Conservation (phyloP, 1,284 basidiomycete genomes). For the Stygiomarasmius scandens region DNA sequence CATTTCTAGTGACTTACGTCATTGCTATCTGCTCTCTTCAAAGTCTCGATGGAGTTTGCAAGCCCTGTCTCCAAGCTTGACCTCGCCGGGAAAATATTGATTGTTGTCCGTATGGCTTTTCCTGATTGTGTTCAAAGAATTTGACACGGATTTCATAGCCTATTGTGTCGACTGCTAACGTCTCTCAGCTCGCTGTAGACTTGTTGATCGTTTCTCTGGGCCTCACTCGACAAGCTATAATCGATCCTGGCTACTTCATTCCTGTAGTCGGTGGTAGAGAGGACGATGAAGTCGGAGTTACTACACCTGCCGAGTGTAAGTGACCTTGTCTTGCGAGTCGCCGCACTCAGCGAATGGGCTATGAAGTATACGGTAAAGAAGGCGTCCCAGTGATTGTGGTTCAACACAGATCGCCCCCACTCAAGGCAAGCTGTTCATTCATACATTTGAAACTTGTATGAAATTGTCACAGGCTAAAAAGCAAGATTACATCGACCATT, state of each 20-base stretch:
- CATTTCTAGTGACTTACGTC: background rate
- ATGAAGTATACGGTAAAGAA: constrained; percentile 63
- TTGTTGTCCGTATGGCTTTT: constrained; percentile 46
- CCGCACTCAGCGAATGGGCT: background rate
- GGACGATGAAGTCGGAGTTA: constrained; percentile 57
- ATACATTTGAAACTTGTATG: background rate
- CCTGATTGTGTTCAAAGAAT: constrained; percentile 5
- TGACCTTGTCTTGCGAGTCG: constrained; percentile 11
- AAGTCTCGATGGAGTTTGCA: constrained; percentile 40
- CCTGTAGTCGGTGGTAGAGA: constrained; percentile 72
- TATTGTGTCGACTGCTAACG: constrained; percentile 78
- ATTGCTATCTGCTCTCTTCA: background rate
- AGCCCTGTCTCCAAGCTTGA: constrained; percentile 33
- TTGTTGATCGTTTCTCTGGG: constrained; percentile 68
- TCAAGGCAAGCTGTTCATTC: constrained; percentile 54
- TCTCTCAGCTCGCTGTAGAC: constrained; percentile 76
- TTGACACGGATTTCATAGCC: constrained; percentile 52
- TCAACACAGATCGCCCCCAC: constrained; percentile 76
- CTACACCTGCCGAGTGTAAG: constrained; percentile 76
- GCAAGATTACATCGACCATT: constrained; percentile 60
- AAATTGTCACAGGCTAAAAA: constrained; percentile 56
- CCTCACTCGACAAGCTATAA: constrained; percentile 60
- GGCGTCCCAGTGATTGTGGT: constrained; percentile 55
- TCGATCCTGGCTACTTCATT: constrained; percentile 63
- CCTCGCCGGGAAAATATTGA: constrained; percentile 47